Conservation (phyloP, 257 asterid genomes). For the Sherardia arvensis region DNA sequence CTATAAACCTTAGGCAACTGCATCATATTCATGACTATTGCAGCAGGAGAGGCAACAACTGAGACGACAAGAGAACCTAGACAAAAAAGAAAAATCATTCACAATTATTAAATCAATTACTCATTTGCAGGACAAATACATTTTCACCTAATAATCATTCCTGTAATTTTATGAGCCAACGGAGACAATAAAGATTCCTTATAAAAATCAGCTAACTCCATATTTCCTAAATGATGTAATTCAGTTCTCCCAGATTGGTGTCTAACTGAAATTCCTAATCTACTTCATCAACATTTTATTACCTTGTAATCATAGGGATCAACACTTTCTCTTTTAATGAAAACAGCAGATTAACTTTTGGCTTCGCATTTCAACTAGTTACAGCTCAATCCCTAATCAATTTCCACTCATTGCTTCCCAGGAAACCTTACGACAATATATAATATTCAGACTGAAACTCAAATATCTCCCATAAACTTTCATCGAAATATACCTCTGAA, state of each 20-base stretch:
- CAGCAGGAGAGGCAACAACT: slow-evolving; percentile 66
- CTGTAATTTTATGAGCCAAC: not conserved
- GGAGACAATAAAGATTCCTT: not conserved
- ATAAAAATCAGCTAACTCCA: not conserved
- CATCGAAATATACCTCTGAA: not conserved
- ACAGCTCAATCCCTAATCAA: not conserved
- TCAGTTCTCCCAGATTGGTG: not conserved
- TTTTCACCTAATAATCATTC: not conserved
- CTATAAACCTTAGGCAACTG: slow-evolving; percentile 68
- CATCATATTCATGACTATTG: slow-evolving; percentile 41
- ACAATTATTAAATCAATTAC: not conserved
- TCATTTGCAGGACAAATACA: not conserved
- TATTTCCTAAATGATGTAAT: not conserved
- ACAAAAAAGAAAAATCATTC: slow-evolving; percentile 1
- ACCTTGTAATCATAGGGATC: not conserved
- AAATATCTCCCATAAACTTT: not conserved
- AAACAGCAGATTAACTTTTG: not conserved
- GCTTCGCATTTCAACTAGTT: not conserved
- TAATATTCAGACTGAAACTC: not conserved
- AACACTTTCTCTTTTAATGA: not conserved
- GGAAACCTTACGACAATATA: not conserved
- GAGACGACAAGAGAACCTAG: slow-evolving; percentile 78
- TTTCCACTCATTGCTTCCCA: not conserved
- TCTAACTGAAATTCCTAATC: not conserved
- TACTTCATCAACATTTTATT: not conserved